Evolutionary conservation across 164 flowering plant species (phyloP), one percentile per base, ranked within the genome.

Genomic region (Litsea cubeba): DNA sequence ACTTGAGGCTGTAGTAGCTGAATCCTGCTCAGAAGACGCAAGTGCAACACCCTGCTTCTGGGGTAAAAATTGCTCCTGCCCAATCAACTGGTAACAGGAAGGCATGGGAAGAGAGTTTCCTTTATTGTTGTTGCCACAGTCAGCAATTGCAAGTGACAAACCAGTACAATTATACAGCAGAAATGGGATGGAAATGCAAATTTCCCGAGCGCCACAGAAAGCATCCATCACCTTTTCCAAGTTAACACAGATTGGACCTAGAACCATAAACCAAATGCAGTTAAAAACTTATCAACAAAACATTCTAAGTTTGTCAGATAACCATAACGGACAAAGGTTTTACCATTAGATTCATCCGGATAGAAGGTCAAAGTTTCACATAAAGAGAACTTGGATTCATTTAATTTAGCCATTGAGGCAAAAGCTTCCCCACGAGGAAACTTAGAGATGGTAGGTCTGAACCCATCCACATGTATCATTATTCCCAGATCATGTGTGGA

Each of bases 201-300:
- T 72, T 80, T 92, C 97, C 60, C 99, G 92, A 58, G 95, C 89
- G 77, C 97, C 99, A 80, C 94, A 90, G 64, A 81, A 80, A 26
- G 91, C 88, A 86, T 92, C 96, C 95, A 95, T 83, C 68, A 81
- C 74, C 81, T 91, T 93, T 76, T 95, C 98, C 78, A 89, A 81
- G 7, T 82, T 82, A 71, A 91, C 82, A 80, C 77, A 79, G 30
- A 87, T 25, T 25, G 89, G 83, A 76, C 97, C 99, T 95, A 75
- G 22, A 81, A 73, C 7, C 75, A 77, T 32, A 75, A 68, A 76
- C 35, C 20, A 2, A 26, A 74, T 22, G 32, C 8, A n/a, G 64
- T 74, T 8, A 76, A 58, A 62, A 69, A 57, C 54, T 50, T 70
- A 25, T 67, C 12, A 32, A 62, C 1, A 65, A 68, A 18, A 4